Evolutionary conservation across 768 basidiomycete genomes (phyloP).

Genomic region (Kwoniella mangroviensis): DNA sequence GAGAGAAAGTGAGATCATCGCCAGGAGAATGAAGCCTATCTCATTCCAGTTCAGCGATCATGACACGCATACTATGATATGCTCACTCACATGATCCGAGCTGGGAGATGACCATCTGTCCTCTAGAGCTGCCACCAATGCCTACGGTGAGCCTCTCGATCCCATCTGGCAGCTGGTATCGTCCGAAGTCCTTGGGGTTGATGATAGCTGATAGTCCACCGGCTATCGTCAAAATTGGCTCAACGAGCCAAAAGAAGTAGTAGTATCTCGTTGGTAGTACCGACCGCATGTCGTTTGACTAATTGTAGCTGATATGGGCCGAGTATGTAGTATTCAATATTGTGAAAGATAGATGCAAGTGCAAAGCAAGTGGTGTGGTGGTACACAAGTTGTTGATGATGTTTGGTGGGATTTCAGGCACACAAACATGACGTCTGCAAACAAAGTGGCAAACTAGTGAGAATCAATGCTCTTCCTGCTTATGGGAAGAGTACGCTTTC

Average conservation of each 20-base stretch:
- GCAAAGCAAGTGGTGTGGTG: background rate
- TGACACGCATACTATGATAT: background rate
- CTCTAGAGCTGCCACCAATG: constrained; percentile 45
- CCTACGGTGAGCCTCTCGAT: constrained; percentile 30
- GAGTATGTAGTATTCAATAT: background rate
- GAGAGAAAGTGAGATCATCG: constrained; percentile 51
- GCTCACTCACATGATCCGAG: constrained; percentile 52
- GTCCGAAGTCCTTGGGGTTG: constrained; percentile 42
- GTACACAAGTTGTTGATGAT: background rate
- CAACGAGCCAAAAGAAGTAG: constrained; percentile 49
- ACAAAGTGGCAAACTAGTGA: background rate
- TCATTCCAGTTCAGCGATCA: background rate
- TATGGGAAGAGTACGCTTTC: background rate
- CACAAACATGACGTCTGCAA: background rate
- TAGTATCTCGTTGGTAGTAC: constrained; percentile 40
- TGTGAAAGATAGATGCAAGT: background rate
- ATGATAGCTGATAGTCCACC: constrained; percentile 53
- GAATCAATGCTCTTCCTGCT: too few relatives aligned
- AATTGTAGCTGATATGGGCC: background rate
- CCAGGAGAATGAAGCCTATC: constrained; percentile 52
- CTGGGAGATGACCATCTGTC: constrained; percentile 41
- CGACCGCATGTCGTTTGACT: constrained; percentile 6
- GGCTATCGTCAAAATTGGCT: constrained; percentile 47
- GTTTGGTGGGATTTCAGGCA: background rate
- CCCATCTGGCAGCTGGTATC: constrained; percentile 32